Base-by-base conservation (phyloP, 2,329 filamentous ascomycete species). In the Penicillium sp. region DNA sequence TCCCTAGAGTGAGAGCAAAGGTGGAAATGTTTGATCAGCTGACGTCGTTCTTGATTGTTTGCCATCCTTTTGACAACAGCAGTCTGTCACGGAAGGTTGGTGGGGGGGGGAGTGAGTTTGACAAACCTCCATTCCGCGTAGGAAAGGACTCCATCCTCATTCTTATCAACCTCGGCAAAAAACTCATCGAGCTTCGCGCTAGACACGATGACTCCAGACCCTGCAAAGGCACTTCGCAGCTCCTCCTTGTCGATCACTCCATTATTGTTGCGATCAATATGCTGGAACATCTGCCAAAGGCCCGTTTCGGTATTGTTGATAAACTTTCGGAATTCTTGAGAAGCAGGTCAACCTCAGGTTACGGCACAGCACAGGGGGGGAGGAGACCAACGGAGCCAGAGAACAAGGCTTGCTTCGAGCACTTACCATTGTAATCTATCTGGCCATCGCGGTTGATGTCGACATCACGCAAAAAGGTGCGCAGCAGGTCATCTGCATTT, bases 61-160 rank as follows among this genome's bases (percentile, higher is more conserved):
- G 34, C 12, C 13, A n/a, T 27, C 24, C 9, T n/a, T 24, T 50
- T 32, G 34, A 37, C 34, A 40, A 29, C 27, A 28, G 13, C 38
- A 44, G 13, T 50, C 39, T 46, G 51, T 40, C 44, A 33, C 37
- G 29, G 38, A 25, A 32, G 27, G 49, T 76, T 4, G 7, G 29
- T 7, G 29, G 29, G 18, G 3, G 3, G 18, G 18, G 18, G 18
- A 18, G 3, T 18, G 18, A 18, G 33, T 27, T 34, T 28, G 49
- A 76, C 85, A 71, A 82, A 96, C 91, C 91, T 85, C 93, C 93
- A 97, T 78, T 98, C 93, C 57, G 89, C 84, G 70, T 95, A 97
- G 53, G 79, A 90, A 59, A 97, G 95, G 54, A 76, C 75, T 2
- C 90, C 90, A 67, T 98, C 90, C 58, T 85, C 81, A 72, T 98